A percentile compares a stretch with the other conserved stretches of the same genome.
These are phyloP conservation scores for Acanthamoeba healyi DNA, from an alignment of 208 protist genomes.

Conservation along the genomic window DNA sequence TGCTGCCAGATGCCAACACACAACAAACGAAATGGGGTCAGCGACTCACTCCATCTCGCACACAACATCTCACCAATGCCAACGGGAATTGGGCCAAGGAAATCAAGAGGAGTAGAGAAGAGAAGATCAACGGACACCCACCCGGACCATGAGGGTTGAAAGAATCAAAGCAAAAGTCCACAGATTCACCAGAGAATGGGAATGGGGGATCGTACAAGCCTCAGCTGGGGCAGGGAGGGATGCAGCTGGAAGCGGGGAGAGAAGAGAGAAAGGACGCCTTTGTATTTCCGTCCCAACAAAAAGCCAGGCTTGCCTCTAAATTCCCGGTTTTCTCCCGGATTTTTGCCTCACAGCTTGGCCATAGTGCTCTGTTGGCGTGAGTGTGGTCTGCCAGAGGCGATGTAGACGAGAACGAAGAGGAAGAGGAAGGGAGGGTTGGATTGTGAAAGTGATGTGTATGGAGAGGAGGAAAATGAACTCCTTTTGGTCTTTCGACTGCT, in stretches of 20 bases:
- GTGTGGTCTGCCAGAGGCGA: too few relatives aligned
- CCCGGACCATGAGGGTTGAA: background rate
- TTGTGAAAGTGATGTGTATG: background rate
- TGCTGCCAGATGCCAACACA: background rate
- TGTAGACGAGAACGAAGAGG: background rate
- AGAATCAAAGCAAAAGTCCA: background rate
- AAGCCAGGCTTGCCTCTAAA: background rate
- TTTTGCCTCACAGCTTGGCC: background rate
- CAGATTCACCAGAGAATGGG: too few relatives aligned
- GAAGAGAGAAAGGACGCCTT: conserved; percentile 58
- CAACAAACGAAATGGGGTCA: background rate
- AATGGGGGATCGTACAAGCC: conserved; percentile 55
- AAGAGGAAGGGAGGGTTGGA: background rate
- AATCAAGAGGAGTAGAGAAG: background rate
- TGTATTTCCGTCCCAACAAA: conserved; percentile 8
- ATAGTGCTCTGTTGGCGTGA: background rate
- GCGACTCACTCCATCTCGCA: too few relatives aligned
- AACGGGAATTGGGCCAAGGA: too few relatives aligned
- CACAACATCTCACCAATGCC: too few relatives aligned
- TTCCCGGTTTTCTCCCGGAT: background rate
- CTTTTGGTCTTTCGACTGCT: too few relatives aligned
- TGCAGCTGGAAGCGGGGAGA: conserved; percentile 63
- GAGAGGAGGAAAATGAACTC: background rate
- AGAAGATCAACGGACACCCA: background rate
- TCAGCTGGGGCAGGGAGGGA: conserved; percentile 57